Evolutionary conservation across 2,329 filamentous ascomycete genomes (phyloP).

Genomic region (Talaromyces funiculosus): DNA sequence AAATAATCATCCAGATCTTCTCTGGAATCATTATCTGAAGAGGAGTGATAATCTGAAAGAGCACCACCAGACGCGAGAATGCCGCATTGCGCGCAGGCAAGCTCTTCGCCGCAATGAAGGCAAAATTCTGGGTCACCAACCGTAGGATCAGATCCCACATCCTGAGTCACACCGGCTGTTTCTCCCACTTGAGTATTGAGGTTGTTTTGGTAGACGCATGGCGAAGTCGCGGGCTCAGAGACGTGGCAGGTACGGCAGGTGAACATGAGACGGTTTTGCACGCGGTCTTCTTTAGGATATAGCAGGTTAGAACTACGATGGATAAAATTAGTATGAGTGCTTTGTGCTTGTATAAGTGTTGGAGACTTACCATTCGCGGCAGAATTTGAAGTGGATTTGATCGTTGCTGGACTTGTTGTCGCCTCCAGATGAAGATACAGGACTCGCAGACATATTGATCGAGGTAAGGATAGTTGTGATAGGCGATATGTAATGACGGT

Average conservation of each 20-base stretch:
- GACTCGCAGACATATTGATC: conserved; percentile 37
- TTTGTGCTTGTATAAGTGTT: neutral
- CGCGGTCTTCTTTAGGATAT: conserved; percentile 90
- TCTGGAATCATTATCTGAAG: neutral
- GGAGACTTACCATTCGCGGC: conserved; percentile 73
- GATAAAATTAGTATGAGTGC: neutral
- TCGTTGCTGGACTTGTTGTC: conserved; percentile 44
- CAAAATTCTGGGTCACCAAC: conserved; percentile 66
- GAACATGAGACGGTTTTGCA: conserved; percentile 80
- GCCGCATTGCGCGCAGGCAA: conserved; percentile 51
- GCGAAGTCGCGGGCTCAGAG: conserved; percentile 76
- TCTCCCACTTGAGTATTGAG: conserved; percentile 88
- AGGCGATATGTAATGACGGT: neutral
- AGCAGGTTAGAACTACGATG: conserved; percentile 78
- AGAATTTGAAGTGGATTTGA: conserved; percentile 96
- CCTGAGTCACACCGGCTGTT: conserved; percentile 93
- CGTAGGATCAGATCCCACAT: conserved; percentile 96
- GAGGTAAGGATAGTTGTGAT: neutral
- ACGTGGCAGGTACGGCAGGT: conserved; percentile 94
- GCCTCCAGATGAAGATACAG: conserved; percentile 36
- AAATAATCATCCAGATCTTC: conserved; percentile 10
- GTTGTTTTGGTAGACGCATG: conserved; percentile 93
- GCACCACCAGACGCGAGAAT: conserved; percentile 23
- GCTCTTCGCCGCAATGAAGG: conserved; percentile 54
- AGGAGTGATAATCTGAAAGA: neutral